Base-by-base conservation (phyloP, 257 asterid genomes). In the Salvia rosmarinus region DNA sequence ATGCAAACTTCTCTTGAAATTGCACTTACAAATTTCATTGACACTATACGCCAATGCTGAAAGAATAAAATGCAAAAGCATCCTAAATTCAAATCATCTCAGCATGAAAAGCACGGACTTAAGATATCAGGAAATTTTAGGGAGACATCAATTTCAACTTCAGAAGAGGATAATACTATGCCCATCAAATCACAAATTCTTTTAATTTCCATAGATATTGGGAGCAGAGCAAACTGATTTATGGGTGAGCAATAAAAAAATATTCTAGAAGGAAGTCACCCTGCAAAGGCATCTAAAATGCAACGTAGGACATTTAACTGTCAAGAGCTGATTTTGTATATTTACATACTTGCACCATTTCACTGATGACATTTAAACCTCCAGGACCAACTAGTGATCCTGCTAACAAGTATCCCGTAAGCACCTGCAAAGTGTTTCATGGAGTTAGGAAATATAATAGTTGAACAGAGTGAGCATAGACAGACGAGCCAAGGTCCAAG, bases 381-480 rank as follows among this genome's bases (percentile, higher is more conserved):
- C 99, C 98, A 67, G 99, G 99, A 67, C 99, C 99, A 72, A 95
- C 99, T 56, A 91, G 55, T 71, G 99, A 95, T 79, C 99, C 99
- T n/a, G 99, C 98, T 61, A 95, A 76, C 50, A 95, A 77, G 85
- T 95, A 95, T 77, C 99, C 99, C 57, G 99, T 91, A 64, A 95
- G 74, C 71, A 95, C 99, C 99, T 95, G 95, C 80, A 73, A 50
- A 64, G 59, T 46, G 47, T 63, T 68, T 67, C 60, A 32, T n/a
- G 28, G 28, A 70, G 75, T 70, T 58, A 66, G 68, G 80, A 67
- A 71, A 56, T 54, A 68, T 19, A 62, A 72, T 9, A 46, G 50
- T 61, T 25, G 42, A 81, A 73, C 52, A 54, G 20, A 37, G 40
- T 20, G 59, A 57, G 40, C 23, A 17, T 44, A 65, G 62, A 37